Base-by-base conservation (phyloP, 2,329 filamentous ascomycete species). In the Fusarium succisae region DNA sequence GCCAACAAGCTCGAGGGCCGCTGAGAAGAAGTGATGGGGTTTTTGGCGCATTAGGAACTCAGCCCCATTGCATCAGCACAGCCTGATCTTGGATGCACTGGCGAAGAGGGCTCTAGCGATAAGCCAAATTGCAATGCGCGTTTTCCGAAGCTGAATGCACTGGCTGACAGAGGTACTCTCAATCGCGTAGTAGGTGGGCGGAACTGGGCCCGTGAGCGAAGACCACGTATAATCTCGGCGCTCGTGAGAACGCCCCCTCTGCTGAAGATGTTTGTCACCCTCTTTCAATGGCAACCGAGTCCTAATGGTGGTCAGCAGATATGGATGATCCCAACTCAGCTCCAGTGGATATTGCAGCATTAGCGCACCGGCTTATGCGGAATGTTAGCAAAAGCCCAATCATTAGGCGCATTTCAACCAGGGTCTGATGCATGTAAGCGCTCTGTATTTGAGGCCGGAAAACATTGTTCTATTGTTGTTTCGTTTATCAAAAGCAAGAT, bases 91-190 rank as follows among this genome's bases (percentile, higher is more conserved):
- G 7, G 47, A 30, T 10, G 13, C 1, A 30, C 14, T 8, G 6
- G 47, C 3, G 6, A 15, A 22, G 6, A n/a, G 14, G 22, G 24
- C 2, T 20, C 18, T 47, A 20, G 1, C 18, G 2, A 14, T 6
- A 14, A 28, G 12, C 18, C 8, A 20, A 13, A 6, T 8, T 47
- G 18, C 18, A 47, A 14, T 14, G 8, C 5, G 24, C 18, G 1
- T 28, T 47, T 17, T 47, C 4, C 4, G 24, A 28, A 47, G 8
- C 20, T 9, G 17, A 1, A 20, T 11, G 15, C n/a, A 44, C 18
- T 28, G 11, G 5, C 39, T n/a, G 14, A 15, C 22, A 43, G 13
- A 43, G 38, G 20, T 10, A 17, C 26, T 28, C 12, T 6, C 18
- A 30, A 20, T 28, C 6, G 5, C 26, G 13, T 1, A 22, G 44